phyloP scores from a whole-genome alignment of 1,284 basidiomycete genomes.

The Apiotrichum montevideense region DNA sequence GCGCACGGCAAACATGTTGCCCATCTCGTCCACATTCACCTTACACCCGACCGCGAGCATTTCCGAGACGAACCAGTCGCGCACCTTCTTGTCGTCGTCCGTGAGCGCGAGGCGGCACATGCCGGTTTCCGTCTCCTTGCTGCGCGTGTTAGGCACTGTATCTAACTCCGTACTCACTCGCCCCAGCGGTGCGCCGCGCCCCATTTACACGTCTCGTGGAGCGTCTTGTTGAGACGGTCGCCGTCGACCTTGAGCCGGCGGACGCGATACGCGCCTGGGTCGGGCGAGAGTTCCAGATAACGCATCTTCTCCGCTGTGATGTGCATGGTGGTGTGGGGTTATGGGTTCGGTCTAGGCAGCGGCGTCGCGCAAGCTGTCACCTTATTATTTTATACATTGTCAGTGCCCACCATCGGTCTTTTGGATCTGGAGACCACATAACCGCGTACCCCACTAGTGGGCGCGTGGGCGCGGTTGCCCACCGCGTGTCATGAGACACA shows the following conservation, averaged over 20 bases:
- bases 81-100: conserved; percentile 31
- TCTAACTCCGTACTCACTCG: neutral
- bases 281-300: too few relatives aligned
- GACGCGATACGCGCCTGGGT: conserved; percentile 2
- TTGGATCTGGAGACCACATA: too few relatives aligned
- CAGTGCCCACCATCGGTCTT: too few relatives aligned
- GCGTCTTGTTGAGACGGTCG: conserved; percentile 27
- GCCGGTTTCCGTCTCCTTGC: conserved; percentile 13
- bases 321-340: neutral
- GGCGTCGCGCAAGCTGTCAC: too few relatives aligned
- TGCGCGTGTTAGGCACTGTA: neutral
- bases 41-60: conserved; percentile 29
- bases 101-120: conserved; percentile 28
- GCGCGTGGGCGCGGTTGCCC: too few relatives aligned
- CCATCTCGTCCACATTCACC: conserved; percentile 32
- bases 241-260: conserved; percentile 20
- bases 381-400: too few relatives aligned
- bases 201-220: conserved; percentile 35
- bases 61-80: conserved; percentile 35
- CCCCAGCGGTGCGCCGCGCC: conserved; percentile 21
- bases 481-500: too few relatives aligned
- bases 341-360: too few relatives aligned
- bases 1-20: conserved; percentile 37
- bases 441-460: too few relatives aligned
- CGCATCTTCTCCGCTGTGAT: too few relatives aligned